These are phyloP conservation scores for Pseudonitzschia multiseries DNA, from an alignment of 108 stramenopile species.

Conservation along the genomic window DNA sequence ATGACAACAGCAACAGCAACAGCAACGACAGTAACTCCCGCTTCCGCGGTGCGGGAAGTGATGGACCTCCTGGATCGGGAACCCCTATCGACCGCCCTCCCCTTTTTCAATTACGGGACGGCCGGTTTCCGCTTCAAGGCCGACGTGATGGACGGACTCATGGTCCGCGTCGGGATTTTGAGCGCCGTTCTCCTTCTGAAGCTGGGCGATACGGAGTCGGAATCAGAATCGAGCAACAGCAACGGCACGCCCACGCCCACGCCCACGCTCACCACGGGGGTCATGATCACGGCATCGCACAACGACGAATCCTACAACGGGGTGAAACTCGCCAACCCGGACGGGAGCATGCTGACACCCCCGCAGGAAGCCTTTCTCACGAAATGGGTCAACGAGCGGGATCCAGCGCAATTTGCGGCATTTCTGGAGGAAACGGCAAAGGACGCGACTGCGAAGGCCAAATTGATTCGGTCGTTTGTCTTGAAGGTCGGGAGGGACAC, in stretches of 20 bases:
- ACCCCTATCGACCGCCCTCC: neutral
- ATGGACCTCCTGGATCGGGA: neutral
- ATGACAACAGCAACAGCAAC: too few species aligned
- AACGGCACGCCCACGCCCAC: neutral
- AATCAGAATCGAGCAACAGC: conserved; percentile 3
- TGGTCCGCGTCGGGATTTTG: conserved; percentile 73
- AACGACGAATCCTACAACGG: conserved; percentile 91
- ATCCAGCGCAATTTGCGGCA: conserved; percentile 24
- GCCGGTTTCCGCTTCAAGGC: conserved; percentile 81
- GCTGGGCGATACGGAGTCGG: conserved; percentile 5
- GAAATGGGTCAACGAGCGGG: conserved; percentile 61
- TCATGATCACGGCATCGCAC: conserved; percentile 99
- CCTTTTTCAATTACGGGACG: conserved; percentile 62
- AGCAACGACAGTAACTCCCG: too few species aligned
- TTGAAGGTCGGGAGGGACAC: conserved; percentile 90
- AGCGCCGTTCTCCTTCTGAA: conserved; percentile 38
- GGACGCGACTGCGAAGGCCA: neutral
- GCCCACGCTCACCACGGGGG: conserved; percentile 57
- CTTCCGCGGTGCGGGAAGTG: neutral
- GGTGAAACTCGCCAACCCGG: conserved; percentile 92
- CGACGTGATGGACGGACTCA: conserved; percentile 50
- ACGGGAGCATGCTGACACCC: conserved; percentile 89
- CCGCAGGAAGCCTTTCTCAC: conserved; percentile 78
- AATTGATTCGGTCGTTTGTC: neutral
- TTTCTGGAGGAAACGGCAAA: conserved; percentile 15